These are phyloP conservation scores for Cairneyella variabilis DNA, from an alignment of 495 filamentous ascomycete genomes.

Conservation along the genomic window DNA sequence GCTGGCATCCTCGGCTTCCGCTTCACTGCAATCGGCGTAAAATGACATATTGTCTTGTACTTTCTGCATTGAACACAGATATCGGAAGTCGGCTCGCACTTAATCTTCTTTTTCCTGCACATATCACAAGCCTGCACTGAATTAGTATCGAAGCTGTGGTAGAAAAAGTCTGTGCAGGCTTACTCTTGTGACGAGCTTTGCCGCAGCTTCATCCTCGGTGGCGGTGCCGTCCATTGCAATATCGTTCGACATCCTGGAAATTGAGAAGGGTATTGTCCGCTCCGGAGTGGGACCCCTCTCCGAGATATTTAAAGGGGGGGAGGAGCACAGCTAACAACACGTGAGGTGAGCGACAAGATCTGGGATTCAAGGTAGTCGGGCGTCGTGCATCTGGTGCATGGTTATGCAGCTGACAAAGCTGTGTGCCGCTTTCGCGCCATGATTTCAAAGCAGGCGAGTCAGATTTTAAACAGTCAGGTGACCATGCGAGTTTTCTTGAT, in stretches of 20 bases:
- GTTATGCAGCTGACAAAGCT: neutral
- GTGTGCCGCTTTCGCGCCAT: neutral
- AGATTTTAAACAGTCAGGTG: neutral
- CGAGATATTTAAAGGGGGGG: neutral
- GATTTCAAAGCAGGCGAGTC: neutral
- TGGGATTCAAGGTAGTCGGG: too few relatives aligned
- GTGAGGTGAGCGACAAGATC: neutral
- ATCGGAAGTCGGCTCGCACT: constrained; percentile 92
- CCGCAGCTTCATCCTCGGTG: neutral
- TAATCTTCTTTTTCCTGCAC: constrained; percentile 99
- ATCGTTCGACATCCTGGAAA: neutral
- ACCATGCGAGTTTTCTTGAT: neutral
- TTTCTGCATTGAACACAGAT: constrained; percentile 95
- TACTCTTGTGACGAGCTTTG: neutral
- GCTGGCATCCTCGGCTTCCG: constrained; percentile 83
- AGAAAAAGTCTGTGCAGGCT: neutral
- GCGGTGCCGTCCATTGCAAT: neutral
- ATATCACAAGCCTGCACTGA: constrained; percentile 82
- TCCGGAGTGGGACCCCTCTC: neutral
- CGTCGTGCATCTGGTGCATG: neutral
- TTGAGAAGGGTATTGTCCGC: neutral
- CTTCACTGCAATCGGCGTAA: constrained; percentile 97
- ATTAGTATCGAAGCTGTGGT: neutral
- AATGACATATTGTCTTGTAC: constrained; percentile 95
- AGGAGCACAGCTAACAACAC: neutral